phyloP scores from a whole-genome alignment of 148 eudicot species.

The Cornus controversa region DNA sequence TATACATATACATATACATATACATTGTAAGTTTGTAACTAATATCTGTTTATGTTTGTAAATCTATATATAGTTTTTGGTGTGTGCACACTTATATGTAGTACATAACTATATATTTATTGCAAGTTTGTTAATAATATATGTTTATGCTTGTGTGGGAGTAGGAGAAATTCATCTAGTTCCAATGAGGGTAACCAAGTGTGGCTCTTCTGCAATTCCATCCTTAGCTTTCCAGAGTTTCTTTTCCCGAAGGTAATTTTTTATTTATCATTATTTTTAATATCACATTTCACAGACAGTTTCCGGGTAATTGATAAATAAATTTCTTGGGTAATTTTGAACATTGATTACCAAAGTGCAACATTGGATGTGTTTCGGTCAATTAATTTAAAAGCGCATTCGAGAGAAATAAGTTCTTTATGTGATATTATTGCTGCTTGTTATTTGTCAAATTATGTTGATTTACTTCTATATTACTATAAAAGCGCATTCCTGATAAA shows the following conservation, averaged over 20 bases:
- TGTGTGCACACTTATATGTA: too few relatives aligned
- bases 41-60: too few relatives aligned
- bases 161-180: neutral
- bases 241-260: neutral
- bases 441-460: neutral
- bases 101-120: too few relatives aligned
- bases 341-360: neutral
- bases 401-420: neutral
- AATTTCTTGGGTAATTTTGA: too few relatives aligned
- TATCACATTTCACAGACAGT: neutral
- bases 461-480: neutral
- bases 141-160: neutral
- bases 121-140: neutral
- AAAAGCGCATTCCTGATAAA: too few relatives aligned
- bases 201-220: conserved; percentile 2
- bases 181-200: conserved; percentile 5
- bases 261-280: neutral
- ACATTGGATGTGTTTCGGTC: neutral
- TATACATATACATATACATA: too few relatives aligned
- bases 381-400: neutral
- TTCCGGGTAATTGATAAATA: too few relatives aligned
- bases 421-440: neutral
- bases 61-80: too few relatives aligned
- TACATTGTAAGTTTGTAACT: too few relatives aligned
- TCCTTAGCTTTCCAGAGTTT: conserved; percentile 1